These are phyloP conservation scores for Fusarium solani-melongenae DNA, from an alignment of 2,329 filamentous ascomycete species.

Conservation along the genomic window DNA sequence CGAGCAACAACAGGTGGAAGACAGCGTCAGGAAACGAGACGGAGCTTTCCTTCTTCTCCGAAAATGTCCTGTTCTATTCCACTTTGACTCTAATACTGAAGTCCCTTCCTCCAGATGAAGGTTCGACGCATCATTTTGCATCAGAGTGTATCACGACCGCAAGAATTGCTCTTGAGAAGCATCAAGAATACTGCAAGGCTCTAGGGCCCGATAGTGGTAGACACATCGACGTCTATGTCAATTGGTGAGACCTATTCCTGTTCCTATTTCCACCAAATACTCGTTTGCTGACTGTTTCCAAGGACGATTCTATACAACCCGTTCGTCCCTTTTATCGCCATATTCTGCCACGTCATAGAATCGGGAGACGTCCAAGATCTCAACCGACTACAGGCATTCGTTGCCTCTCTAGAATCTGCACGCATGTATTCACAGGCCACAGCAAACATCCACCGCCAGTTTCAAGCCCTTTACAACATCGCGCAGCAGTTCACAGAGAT, in stretches of 20 bases:
- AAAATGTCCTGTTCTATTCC: not conserved
- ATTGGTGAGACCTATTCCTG: not conserved
- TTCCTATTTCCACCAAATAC: not conserved
- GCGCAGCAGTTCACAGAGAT: conserved; percentile 2
- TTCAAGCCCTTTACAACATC: not conserved
- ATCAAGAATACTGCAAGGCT: not conserved
- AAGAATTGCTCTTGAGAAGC: not conserved
- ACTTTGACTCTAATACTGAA: not conserved
- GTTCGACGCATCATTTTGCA: not conserved
- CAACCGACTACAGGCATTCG: not conserved
- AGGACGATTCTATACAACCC: not conserved
- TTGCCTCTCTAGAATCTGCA: not conserved
- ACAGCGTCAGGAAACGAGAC: not conserved
- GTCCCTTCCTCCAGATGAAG: not conserved
- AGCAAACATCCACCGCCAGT: not conserved
- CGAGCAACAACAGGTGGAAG: not conserved
- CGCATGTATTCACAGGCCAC: not conserved
- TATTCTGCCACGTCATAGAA: not conserved
- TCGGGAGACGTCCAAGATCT: not conserved
- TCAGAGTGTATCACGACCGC: not conserved
- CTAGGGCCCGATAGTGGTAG: not conserved
- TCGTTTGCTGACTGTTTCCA: not conserved
- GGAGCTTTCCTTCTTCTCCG: not conserved
- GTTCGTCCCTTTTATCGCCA: not conserved
- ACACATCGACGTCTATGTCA: not conserved